Conservation (phyloP, 345 rosid species). For the Iberis pinnata region DNA sequence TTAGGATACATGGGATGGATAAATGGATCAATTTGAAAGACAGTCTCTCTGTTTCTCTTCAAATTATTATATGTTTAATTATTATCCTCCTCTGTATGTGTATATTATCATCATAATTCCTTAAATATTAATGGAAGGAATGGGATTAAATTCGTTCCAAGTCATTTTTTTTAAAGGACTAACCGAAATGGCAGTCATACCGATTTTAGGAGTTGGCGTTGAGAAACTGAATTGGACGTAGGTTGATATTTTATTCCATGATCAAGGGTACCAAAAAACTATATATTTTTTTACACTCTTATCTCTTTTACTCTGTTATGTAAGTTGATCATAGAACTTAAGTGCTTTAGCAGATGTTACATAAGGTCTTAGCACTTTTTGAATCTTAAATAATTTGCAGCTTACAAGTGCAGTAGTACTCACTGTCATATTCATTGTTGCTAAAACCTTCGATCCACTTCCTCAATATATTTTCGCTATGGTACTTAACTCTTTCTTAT, state of each 20-base stretch:
- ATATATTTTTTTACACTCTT: too few relatives aligned
- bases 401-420: constrained; percentile 67
- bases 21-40: too few relatives aligned
- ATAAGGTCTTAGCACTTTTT: not conserved
- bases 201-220: constrained; percentile 50
- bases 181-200: constrained; percentile 53
- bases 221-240: constrained; percentile 71
- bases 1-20: not conserved
- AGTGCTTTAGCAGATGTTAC: not conserved
- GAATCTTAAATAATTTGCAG: constrained; percentile 36
- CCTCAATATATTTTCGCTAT: constrained; percentile 73
- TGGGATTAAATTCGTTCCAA: constrained; percentile 46
- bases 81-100: too few relatives aligned
- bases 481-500: constrained; percentile 44
- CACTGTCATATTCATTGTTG: constrained; percentile 59
- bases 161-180: constrained; percentile 97
- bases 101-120: not conserved
- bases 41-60: too few relatives aligned
- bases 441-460: constrained; percentile 67
- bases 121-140: not conserved
- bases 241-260: constrained; percentile 66
- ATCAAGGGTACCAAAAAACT: constrained; percentile 53
- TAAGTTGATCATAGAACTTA: not conserved
- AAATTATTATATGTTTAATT: too few relatives aligned
- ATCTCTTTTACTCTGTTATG: too few relatives aligned